These are phyloP conservation scores for Parasitella parasitica DNA, from an alignment of 371 early-diverging fungal species.

Conservation along the genomic window DNA sequence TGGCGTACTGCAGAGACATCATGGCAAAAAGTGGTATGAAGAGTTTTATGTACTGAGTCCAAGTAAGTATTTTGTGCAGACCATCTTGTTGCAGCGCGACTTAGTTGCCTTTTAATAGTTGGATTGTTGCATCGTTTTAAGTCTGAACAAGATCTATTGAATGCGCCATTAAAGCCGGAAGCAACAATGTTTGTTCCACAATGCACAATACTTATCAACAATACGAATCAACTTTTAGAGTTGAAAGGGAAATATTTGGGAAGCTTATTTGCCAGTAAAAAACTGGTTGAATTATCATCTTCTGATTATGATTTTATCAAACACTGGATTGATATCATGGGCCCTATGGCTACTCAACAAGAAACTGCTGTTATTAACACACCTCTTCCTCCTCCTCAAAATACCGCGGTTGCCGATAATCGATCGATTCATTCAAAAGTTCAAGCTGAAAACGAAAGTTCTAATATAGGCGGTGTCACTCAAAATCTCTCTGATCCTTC, in stretches of 20 bases:
- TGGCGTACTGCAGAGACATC: constrained; percentile 9
- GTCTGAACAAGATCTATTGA: constrained; percentile 4
- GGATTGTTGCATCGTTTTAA: constrained; percentile 19
- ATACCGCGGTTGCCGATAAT: background rate
- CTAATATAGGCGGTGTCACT: background rate
- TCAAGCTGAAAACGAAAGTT: constrained; percentile 2
- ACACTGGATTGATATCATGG: constrained; percentile 7
- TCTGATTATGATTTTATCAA: background rate
- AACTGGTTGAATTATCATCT: constrained; percentile 7
- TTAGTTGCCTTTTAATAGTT: background rate
- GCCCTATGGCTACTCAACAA: constrained; percentile 10
- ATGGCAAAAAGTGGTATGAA: constrained; percentile 17
- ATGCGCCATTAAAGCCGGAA: constrained; percentile 13
- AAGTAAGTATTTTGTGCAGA: constrained; percentile 2
- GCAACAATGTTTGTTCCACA: constrained; percentile 18
- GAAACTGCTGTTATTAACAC: background rate
- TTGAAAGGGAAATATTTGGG: constrained; percentile 12
- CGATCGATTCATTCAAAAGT: constrained; percentile 12
- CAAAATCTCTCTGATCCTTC: background rate
- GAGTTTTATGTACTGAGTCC: constrained; percentile 21
- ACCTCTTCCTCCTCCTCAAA: background rate
- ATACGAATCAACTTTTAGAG: constrained; percentile 4
- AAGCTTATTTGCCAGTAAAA: constrained; percentile 13
- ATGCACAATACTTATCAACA: constrained; percentile 5
- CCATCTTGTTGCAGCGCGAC: too few species aligned